Base-by-base conservation (phyloP, 148 eudicot genomes). In the Rhododendron williamsianum region DNA sequence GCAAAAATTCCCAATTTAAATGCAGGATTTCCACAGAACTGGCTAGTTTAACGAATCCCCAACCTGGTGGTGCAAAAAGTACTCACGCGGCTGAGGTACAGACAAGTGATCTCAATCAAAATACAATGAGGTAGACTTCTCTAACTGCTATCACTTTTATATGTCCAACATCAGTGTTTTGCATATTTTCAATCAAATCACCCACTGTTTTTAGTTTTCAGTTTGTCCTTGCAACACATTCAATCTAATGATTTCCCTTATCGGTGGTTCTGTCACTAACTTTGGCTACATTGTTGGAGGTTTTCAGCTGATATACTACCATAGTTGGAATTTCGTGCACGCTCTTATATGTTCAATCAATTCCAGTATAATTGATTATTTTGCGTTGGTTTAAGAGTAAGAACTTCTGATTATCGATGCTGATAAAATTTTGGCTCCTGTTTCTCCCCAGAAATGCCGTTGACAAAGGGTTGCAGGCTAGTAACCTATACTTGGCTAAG, bases 401-500 rank as follows among this genome's bases (percentile, higher is more conserved):
- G 49, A 45, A 78, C 45, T 83, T 60, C 6, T 45, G 19, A 58
- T 46, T 4, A 19, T 58, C 12, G 73, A 84, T 80, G 69, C n/a
- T 81, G 48, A 86, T 69, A 52, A 45, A 77, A 56, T 48, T 82
- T 77, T 4, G 69, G 30, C 16, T 18, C 58, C 82, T 19, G 76
- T 80, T 81, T 48, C 41, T 73, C 12, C 45, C 56, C 86, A 91
- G 93, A 87, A 84, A 74, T 81, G 87, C 12, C 8, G 87, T 38
- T 77, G 91, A 91, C 23, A 87, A 74, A 81, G 90, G 87, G 15
- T 56, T 87, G 82, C 91, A 90, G 65, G 89, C 89, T 63, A 87
- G 89, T 80, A 88, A 92, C 49, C 85, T 90, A 35, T 81, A 85
- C 85, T 76, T 90, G 83, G 93, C 93, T 46, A 92, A 92, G 93